These are phyloP conservation scores for Rhodotorula paludigena DNA, from an alignment of 768 basidiomycete genomes.

Conservation along the genomic window DNA sequence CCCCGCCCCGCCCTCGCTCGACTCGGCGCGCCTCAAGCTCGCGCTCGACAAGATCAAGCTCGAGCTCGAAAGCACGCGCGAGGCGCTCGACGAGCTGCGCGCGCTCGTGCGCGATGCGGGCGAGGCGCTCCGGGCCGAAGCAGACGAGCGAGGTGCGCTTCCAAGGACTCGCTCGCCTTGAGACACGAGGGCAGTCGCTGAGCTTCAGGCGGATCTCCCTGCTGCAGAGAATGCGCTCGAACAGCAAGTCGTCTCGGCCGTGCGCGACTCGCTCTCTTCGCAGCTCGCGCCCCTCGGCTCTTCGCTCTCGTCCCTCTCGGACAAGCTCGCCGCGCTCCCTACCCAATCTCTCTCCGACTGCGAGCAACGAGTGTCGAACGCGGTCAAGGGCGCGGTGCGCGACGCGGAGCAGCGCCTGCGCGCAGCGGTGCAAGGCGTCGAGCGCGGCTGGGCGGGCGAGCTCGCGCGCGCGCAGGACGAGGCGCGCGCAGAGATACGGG, in stretches of 20 bases:
- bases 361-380: too few species aligned
- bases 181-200: too few species aligned
- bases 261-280: not conserved
- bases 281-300: constrained; percentile 3
- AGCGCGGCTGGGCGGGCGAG: not conserved
- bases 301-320: not conserved
- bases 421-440: not conserved
- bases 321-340: not conserved
- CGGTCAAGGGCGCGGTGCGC: accelerated
- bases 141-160: not conserved
- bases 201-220: too few species aligned
- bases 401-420: not conserved
- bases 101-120: not conserved
- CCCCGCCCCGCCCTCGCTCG: not conserved
- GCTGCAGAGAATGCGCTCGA: not conserved
- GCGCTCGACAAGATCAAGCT: constrained; percentile 15
- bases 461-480: not conserved
- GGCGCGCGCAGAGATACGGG: not conserved
- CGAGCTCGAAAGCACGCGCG: constrained; percentile 3
- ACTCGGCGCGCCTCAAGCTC: constrained; percentile 7
- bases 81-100: constrained; percentile 4
- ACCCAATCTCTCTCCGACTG: too few species aligned
- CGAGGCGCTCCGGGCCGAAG: not conserved
- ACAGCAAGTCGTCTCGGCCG: not conserved
- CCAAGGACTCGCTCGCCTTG: not conserved